Base-by-base conservation (phyloP, 164 flowering plant species). In the Brasenia schreberi region DNA sequence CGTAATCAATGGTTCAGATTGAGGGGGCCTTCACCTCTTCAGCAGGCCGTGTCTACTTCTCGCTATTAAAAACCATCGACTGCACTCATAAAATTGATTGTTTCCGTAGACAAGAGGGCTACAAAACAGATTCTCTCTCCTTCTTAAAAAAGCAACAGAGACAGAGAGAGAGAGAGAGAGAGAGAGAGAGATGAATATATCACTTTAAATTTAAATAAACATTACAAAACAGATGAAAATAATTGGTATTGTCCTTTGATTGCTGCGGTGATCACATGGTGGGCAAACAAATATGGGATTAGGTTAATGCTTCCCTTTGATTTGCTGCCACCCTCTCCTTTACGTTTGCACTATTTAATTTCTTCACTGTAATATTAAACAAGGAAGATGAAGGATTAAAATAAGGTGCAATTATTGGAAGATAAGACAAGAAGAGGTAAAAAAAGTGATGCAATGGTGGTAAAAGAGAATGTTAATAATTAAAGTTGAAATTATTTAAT, bases 1-100 rank as follows among this genome's bases (percentile, higher is more conserved):
- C 82, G 82, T 67, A 69, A 77, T 65, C 72, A 72, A 72, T 72
- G 79, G 72, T 68, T 7, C 2, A 45, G 77, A 60, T 58, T 75
- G 79, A 75, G 82, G 77, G 75, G 27, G 75, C 76, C 81, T 75
- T 76, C 64, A 73, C 77, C 82, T 82, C 77, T 79, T 0, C 77
- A 77, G 74, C 77, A 61, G 67, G 68, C 74, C 68, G n/a, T 73
- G 70, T 69, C 62, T 67, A 68, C 66, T 64, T 23, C 27, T 23
- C 27, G 27, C 27, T 23, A 23, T 23, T 23, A 23, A 23, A 23
- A 23, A 2, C 53, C 53, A 45, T 45, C 53, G 7, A 45, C 14
- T 2, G 14, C 7, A 7, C 53, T 45, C 53, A 45, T 45, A 45
- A 45, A 45, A 45, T 45, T 45, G 14, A 1, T 12, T 45, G 53